Percentiles rank a stretch among this genome's conserved stretches.
Evolutionary conservation across 345 rosid genomes (phyloP).

Genomic region (Clarkia xantiana): DNA sequence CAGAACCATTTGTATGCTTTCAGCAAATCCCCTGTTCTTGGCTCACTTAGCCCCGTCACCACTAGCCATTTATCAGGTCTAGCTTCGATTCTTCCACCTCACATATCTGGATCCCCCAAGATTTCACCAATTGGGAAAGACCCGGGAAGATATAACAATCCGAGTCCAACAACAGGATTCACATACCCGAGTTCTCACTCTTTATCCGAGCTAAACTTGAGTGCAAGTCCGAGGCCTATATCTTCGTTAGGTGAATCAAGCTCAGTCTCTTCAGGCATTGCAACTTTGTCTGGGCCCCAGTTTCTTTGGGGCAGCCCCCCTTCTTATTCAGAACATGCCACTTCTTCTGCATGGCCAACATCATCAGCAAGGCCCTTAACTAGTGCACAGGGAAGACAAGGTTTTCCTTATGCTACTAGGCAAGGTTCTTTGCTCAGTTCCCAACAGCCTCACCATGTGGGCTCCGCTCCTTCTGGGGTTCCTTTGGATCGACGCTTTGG

Average conservation of each 20-base stretch:
- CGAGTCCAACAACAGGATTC: constrained; percentile 30
- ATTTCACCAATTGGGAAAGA: constrained; percentile 62
- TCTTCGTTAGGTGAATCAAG: constrained; percentile 38
- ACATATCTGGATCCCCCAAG: constrained; percentile 29
- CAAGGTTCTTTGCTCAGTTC: constrained; percentile 34
- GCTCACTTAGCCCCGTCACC: constrained; percentile 40
- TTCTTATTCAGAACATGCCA: constrained; percentile 30
- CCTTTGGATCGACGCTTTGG: constrained; percentile 71
- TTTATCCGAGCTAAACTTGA: constrained; percentile 34
- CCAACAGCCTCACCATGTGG: constrained; percentile 54
- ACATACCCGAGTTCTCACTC: constrained; percentile 39
- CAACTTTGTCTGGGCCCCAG: constrained; percentile 70
- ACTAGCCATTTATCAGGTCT: constrained; percentile 50
- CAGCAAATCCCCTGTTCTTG: constrained; percentile 51
- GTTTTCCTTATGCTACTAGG: constrained; percentile 18
- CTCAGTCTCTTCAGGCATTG: constrained; percentile 39
- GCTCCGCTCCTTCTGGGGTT: constrained; percentile 86
- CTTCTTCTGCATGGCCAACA: constrained; percentile 50
- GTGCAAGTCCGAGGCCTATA: constrained; percentile 31
- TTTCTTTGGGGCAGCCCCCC: constrained; percentile 90
- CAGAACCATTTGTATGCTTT: constrained; percentile 47
- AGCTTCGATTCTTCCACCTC: constrained; percentile 77
- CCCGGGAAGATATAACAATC: constrained; percentile 32
- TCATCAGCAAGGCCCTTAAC: constrained; percentile 47
- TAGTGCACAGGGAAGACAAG: constrained; percentile 26